phyloP scores from a whole-genome alignment of 305 asterid species.

The Fraxinus platypoda region DNA sequence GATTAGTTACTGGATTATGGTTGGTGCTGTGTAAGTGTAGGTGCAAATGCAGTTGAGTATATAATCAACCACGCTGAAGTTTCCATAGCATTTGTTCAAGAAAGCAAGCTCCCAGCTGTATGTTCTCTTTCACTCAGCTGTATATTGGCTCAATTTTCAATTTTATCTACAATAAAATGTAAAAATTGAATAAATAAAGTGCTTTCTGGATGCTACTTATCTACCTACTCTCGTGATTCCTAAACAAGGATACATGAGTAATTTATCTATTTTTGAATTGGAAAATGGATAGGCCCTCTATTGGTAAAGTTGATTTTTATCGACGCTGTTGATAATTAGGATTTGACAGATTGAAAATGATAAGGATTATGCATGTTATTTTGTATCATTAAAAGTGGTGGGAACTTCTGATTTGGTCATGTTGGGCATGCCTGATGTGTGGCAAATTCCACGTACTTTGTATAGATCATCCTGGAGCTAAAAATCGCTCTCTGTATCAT shows the following conservation, averaged over 20 bases:
- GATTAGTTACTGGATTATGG: not conserved
- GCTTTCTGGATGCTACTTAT: not conserved
- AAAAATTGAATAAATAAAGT: not conserved
- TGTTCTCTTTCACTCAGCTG: conserved; percentile 13
- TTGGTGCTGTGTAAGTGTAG: conserved; percentile 33
- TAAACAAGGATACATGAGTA: not conserved
- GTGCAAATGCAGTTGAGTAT: conserved; percentile 89
- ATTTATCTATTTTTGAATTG: not conserved
- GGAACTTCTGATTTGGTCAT: not conserved
- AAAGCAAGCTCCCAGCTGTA: conserved; percentile 69
- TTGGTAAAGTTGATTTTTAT: not conserved
- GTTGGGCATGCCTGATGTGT: not conserved
- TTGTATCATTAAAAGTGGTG: not conserved
- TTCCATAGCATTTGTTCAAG: conserved; percentile 72
- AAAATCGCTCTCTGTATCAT: not conserved
- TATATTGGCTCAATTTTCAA: not conserved
- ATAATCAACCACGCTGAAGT: conserved; percentile 88
- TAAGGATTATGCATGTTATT: not conserved
- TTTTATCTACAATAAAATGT: not conserved
- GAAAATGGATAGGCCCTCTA: not conserved
- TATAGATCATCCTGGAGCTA: not conserved
- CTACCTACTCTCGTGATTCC: not conserved
- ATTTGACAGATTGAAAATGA: not conserved
- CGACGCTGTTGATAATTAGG: not conserved
- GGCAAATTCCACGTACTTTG: not conserved